Conservation (phyloP, 2,329 filamentous ascomycete genomes). For the Phaeosphaeria sp. region DNA sequence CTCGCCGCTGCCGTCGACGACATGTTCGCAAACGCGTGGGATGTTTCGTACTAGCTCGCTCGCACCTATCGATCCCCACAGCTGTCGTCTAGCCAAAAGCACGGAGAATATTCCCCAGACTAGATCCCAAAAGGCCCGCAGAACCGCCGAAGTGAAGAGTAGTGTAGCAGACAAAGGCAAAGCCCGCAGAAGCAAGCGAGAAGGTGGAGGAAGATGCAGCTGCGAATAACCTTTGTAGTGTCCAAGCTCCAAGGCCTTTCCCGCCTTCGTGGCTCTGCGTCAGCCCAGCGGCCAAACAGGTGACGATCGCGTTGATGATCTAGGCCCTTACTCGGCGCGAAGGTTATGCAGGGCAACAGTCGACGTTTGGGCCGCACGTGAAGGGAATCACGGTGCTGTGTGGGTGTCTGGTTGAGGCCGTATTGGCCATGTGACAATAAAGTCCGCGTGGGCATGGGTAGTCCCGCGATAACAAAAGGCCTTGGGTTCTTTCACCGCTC, state of each 20-base stretch:
- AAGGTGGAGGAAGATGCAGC: background rate
- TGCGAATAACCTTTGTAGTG: background rate
- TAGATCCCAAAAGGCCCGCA: background rate
- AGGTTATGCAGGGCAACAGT: constrained; percentile 8
- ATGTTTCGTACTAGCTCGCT: background rate
- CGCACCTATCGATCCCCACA: background rate
- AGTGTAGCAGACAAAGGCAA: background rate
- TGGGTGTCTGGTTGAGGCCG: background rate
- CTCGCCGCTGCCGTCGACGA: constrained; percentile 30
- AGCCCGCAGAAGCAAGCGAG: background rate
- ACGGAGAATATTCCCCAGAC: constrained; percentile 4
- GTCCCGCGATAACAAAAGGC: background rate
- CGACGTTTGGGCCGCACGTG: background rate
- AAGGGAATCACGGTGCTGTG: background rate
- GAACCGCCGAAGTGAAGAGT: background rate
- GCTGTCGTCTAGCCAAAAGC: background rate
- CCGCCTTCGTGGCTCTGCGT: background rate
- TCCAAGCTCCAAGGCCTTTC: background rate
- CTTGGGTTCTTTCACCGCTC: constrained; percentile 1
- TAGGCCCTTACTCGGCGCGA: background rate
- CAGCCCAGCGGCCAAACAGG: background rate
- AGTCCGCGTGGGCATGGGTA: constrained; percentile 1
- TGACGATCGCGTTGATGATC: background rate
- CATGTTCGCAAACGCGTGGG: constrained; percentile 22
- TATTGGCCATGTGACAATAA: constrained; percentile 12